These are phyloP conservation scores for Candida dajiaensis DNA, from an alignment of 805 yeast genomes.

Conservation along the genomic window DNA sequence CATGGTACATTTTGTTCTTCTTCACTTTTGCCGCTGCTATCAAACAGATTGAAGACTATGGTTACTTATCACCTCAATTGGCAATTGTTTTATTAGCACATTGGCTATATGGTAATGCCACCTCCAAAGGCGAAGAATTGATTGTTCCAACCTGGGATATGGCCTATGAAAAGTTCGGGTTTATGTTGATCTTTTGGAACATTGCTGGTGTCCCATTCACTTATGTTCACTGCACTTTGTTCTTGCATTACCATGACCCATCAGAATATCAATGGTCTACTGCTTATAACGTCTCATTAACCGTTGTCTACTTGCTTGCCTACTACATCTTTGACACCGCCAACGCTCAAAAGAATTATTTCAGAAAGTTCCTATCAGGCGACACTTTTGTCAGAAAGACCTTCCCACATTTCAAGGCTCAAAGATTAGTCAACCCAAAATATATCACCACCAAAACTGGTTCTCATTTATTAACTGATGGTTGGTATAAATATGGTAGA, in stretches of 20 bases:
- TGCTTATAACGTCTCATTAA: constrained; percentile 50
- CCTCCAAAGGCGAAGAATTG: constrained; percentile 95
- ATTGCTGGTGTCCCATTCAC: constrained; percentile 99
- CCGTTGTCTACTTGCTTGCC: constrained; percentile 53
- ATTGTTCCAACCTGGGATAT: constrained; percentile 99
- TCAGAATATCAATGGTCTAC: constrained; percentile 71
- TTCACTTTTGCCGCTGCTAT: constrained; percentile 67
- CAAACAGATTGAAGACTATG: constrained; percentile 78
- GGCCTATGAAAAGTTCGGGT: constrained; percentile 99
- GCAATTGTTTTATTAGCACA: constrained; percentile 72
- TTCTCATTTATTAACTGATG: constrained; percentile 78
- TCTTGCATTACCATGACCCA: constrained; percentile 78
- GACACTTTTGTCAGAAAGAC: constrained; percentile 71
- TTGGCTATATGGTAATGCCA: constrained; percentile 93
- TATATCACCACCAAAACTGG: constrained; percentile 85
- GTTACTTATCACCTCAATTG: constrained; percentile 73
- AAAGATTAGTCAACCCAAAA: constrained; percentile 74
- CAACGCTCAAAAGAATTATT: constrained; percentile 91
- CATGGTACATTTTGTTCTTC: constrained; percentile 90
- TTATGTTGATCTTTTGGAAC: constrained; percentile 98
- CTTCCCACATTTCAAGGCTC: constrained; percentile 90
- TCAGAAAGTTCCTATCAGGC: constrained; percentile 80
- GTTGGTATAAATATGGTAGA: constrained; percentile 92
- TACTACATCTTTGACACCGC: constrained; percentile 93
- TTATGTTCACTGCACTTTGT: constrained; percentile 90